These are phyloP conservation scores for Trametes sp. DNA, from an alignment of 1,284 basidiomycete genomes.

Conservation along the genomic window DNA sequence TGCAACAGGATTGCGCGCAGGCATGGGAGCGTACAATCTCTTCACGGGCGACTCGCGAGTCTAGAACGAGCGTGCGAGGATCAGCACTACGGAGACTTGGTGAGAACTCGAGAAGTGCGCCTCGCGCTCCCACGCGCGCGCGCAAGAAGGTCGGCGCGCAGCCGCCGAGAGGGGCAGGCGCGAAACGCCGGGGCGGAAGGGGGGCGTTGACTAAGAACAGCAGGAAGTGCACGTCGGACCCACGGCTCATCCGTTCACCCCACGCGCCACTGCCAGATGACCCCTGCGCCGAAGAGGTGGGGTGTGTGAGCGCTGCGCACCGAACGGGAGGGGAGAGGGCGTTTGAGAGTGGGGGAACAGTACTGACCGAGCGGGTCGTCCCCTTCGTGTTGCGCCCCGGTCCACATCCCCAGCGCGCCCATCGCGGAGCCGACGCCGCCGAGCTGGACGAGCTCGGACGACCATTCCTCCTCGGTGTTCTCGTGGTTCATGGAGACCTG, in stretches of 20 bases:
- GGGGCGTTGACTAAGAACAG: background rate
- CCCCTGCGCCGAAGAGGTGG: constrained; percentile 9
- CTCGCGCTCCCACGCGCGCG: background rate
- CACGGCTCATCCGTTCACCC: constrained; percentile 5
- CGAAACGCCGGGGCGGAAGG: background rate
- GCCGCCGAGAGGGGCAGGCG: background rate
- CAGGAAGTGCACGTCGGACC: background rate
- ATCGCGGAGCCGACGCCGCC: constrained; percentile 59
- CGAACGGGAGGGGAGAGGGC: no score
- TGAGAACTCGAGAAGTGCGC: background rate
- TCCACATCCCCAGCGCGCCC: constrained; percentile 68
- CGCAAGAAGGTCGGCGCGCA: background rate
- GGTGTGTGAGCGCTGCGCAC: background rate
- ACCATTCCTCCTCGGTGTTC: constrained; percentile 55
- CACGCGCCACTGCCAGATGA: constrained; percentile 30
- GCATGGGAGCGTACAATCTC: background rate
- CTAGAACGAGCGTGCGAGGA: background rate
- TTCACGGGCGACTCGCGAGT: no score
- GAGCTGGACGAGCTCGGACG: constrained; percentile 62
- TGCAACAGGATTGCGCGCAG: background rate
- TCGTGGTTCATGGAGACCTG: constrained; percentile 22
- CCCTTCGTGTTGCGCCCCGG: constrained; percentile 56
- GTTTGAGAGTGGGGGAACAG: constrained; percentile 37
- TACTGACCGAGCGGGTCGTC: constrained; percentile 37
- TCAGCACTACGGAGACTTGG: background rate